Percentiles rank a stretch among this genome's conserved stretches.
phyloP scores from a whole-genome alignment of 495 filamentous ascomycete genomes.

The Pseudomonodictys pantanalensis region DNA sequence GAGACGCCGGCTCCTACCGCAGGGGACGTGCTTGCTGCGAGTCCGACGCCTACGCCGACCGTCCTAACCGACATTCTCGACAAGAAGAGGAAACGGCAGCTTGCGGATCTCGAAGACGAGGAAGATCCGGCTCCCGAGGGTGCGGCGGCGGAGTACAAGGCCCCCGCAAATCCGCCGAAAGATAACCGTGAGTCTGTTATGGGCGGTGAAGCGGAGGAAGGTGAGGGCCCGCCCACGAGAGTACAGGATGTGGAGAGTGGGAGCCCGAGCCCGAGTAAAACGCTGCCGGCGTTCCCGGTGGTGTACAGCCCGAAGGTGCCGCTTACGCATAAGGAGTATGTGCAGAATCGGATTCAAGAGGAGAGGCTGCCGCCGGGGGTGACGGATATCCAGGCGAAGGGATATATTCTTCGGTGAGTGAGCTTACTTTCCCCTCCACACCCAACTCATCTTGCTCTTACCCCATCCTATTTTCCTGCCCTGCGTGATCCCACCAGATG shows the following conservation, averaged over 20 bases:
- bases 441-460: not conserved
- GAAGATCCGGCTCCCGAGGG: not conserved
- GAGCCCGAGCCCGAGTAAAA: not conserved
- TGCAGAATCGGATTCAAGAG: slow-evolving; percentile 55
- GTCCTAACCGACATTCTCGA: not conserved
- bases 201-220: slow-evolving; percentile 9
- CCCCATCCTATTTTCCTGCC: not conserved
- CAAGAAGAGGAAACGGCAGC: slow-evolving; percentile 9
- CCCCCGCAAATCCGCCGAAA: not conserved
- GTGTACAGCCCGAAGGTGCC: slow-evolving; percentile 40
- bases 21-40: not conserved
- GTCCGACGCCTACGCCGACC: slow-evolving; percentile 4
- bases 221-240: slow-evolving; percentile 7
- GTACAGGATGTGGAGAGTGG: not conserved
- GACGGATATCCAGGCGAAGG: slow-evolving; percentile 52
- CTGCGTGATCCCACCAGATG: slow-evolving; percentile 4
- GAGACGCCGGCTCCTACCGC: slow-evolving; percentile 12
- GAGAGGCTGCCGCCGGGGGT: slow-evolving; percentile 68
- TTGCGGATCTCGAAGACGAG: not conserved
- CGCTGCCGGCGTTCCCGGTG: slow-evolving; percentile 12
- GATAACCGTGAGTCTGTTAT: no score
- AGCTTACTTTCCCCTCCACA: not conserved
- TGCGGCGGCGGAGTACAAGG: not conserved
- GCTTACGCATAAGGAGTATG: slow-evolving; percentile 62
- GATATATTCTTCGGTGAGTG: slow-evolving; percentile 77